phyloP scores from a whole-genome alignment of 2,329 filamentous ascomycete species.

The Ceratocystiopsis minuta region DNA sequence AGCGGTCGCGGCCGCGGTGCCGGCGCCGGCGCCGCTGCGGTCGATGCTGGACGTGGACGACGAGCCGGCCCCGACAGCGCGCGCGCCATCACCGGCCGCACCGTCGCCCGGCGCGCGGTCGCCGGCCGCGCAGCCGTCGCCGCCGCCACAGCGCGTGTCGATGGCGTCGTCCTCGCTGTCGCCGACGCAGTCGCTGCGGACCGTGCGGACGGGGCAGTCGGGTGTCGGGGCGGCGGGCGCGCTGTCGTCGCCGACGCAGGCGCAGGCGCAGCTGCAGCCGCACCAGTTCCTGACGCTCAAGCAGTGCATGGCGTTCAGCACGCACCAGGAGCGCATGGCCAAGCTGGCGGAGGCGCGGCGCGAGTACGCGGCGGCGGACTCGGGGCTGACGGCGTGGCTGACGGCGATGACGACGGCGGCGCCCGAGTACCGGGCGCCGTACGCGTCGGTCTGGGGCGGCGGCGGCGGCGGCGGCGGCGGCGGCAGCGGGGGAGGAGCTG shows the following conservation, averaged over 20 bases:
- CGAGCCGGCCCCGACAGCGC: not conserved
- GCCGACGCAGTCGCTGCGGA: not conserved
- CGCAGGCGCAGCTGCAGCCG: no score
- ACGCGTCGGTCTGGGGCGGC: conserved; percentile 10
- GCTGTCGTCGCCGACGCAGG: not conserved
- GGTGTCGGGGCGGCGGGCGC: no score
- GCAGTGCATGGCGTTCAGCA: conserved; percentile 13
- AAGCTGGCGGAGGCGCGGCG: conserved; percentile 57
- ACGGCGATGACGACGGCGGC: conserved; percentile 23
- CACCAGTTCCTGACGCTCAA: no score
- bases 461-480: conserved; percentile 2
- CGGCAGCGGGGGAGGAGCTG: conserved; percentile 3
- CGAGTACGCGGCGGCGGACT: conserved; percentile 54
- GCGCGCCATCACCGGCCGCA: not conserved
- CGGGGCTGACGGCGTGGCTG: conserved; percentile 50
- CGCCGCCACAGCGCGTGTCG: no score
- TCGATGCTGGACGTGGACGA: conserved; percentile 7
- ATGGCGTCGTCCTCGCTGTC: not conserved
- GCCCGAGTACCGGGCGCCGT: conserved; percentile 26
- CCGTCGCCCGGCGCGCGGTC: no score
- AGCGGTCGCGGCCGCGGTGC: not conserved
- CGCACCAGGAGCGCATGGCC: conserved; percentile 48
- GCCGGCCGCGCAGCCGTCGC: no score
- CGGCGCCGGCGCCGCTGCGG: not conserved
- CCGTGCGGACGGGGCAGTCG: not conserved